Evolutionary conservation across 768 basidiomycete genomes (phyloP).

Genomic region (Mycena galopus): DNA sequence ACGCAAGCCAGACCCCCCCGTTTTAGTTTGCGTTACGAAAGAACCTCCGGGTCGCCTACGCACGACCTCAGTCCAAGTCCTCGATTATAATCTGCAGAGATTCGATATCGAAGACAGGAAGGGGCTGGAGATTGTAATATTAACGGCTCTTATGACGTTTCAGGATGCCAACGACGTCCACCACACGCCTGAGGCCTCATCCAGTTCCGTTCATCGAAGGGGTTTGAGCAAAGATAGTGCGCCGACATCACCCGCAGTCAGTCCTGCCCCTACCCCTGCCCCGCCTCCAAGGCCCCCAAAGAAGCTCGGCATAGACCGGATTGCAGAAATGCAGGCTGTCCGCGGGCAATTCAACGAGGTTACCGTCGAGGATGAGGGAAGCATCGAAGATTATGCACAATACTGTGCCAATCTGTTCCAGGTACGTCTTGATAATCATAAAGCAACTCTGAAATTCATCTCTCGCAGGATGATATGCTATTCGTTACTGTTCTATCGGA

Average conservation of each 20-base stretch:
- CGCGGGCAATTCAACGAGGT: constrained; percentile 84
- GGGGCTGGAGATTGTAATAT: constrained; percentile 82
- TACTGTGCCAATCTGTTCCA: constrained; percentile 75
- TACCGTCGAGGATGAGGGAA: constrained; percentile 74
- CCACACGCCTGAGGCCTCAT: constrained; percentile 49
- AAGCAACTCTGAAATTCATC: constrained; percentile 8
- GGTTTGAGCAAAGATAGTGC: constrained; percentile 14
- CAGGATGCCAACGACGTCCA: constrained; percentile 75
- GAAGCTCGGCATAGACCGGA: constrained; percentile 75
- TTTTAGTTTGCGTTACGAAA: constrained; percentile 85
- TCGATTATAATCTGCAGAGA: constrained; percentile 88
- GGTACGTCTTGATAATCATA: constrained; percentile 50
- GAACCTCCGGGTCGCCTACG: constrained; percentile 77
- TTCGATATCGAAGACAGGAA: constrained; percentile 91
- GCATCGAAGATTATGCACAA: constrained; percentile 73
- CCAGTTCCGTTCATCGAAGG: constrained; percentile 19
- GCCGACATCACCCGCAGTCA: constrained; percentile 33
- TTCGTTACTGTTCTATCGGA: constrained; percentile 82
- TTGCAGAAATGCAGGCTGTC: constrained; percentile 77
- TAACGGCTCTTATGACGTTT: constrained; percentile 83
- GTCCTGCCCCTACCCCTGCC: constrained; percentile 59
- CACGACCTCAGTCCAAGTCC: constrained; percentile 76
- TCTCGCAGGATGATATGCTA: constrained; percentile 78
- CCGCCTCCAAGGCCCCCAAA: constrained; percentile 73
- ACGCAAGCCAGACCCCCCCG: constrained; percentile 89